These are phyloP conservation scores for Aspergillus mulundensis DNA, from an alignment of 495 filamentous ascomycete species.

Conservation along the genomic window DNA sequence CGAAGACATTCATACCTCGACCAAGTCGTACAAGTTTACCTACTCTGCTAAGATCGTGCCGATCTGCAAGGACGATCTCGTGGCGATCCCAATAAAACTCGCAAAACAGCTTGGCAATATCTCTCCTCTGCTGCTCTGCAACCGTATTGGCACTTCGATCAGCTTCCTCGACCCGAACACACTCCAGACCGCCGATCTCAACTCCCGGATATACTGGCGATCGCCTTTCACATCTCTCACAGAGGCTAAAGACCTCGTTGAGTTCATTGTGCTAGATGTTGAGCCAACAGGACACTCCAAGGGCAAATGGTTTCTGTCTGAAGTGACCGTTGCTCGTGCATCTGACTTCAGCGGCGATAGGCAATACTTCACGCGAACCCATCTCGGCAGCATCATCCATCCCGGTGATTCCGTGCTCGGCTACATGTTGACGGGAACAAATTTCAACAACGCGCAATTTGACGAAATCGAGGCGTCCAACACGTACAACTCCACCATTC, in stretches of 20 bases:
- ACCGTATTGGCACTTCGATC: slow-evolving; percentile 82
- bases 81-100: slow-evolving; percentile 84
- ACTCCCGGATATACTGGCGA: slow-evolving; percentile 79
- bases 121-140: slow-evolving; percentile 73
- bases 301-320: slow-evolving; percentile 78
- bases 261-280: slow-evolving; percentile 94
- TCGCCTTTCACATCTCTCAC: slow-evolving; percentile 78
- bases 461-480: slow-evolving; percentile 72
- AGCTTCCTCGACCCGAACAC: slow-evolving; percentile 88
- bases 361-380: slow-evolving; percentile 80
- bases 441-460: slow-evolving; percentile 83
- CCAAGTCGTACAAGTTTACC: slow-evolving; percentile 87
- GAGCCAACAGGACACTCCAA: slow-evolving; percentile 70
- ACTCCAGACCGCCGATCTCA: slow-evolving; percentile 83
- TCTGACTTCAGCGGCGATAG: slow-evolving; percentile 88
- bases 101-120: slow-evolving; percentile 86
- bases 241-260: slow-evolving; percentile 77
- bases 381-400: slow-evolving; percentile 82
- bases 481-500: slow-evolving; percentile 69
- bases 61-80: slow-evolving; percentile 94
- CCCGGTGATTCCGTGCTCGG: slow-evolving; percentile 89
- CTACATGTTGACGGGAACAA: slow-evolving; percentile 80
- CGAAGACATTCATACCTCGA: slow-evolving; percentile 83
- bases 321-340: slow-evolving; percentile 81
- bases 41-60: slow-evolving; percentile 84